Conservation (phyloP, 805 yeast genomes). For the Metschnikowia arizonensis region DNA sequence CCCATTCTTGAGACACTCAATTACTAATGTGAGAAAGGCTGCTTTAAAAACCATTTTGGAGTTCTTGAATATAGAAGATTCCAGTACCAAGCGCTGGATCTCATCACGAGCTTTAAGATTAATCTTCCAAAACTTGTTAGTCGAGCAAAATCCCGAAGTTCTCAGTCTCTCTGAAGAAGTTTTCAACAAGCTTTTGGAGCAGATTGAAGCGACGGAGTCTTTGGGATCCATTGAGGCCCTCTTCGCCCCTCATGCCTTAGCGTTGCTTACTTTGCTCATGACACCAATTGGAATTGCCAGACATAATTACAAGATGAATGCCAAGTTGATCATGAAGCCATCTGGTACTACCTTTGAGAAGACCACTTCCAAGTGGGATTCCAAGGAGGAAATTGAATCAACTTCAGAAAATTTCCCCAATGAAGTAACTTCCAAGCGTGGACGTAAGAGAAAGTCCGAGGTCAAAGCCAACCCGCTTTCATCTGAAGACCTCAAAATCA, state of each 20-base stretch:
- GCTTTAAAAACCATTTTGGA: conserved; percentile 78
- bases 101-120: conserved; percentile 69
- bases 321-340: conserved; percentile 70
- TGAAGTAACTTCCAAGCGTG: conserved; percentile 29
- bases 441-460: conserved; percentile 45
- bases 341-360: conserved; percentile 48
- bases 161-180: conserved; percentile 58
- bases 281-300: conserved; percentile 96
- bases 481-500: conserved; percentile 59
- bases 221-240: conserved; percentile 43
- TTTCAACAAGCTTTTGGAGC: conserved; percentile 51
- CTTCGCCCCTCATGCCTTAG: conserved; percentile 54
- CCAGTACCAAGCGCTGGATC: conserved; percentile 63
- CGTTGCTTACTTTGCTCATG: conserved; percentile 65
- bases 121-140: conserved; percentile 77
- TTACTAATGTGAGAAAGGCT: conserved; percentile 83
- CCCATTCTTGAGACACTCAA: conserved; percentile 92
- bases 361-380: conserved; percentile 13
- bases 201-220: conserved; percentile 31
- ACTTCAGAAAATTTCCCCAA: conserved; percentile 7
- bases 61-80: conserved; percentile 58
- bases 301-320: conserved; percentile 79
- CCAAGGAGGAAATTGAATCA: conserved; percentile 10
- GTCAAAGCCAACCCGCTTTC: conserved; percentile 39
- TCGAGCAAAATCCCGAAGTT: conserved; percentile 82